phyloP scores from a whole-genome alignment of 2,329 filamentous ascomycete species.

The Exophiala sp. region DNA sequence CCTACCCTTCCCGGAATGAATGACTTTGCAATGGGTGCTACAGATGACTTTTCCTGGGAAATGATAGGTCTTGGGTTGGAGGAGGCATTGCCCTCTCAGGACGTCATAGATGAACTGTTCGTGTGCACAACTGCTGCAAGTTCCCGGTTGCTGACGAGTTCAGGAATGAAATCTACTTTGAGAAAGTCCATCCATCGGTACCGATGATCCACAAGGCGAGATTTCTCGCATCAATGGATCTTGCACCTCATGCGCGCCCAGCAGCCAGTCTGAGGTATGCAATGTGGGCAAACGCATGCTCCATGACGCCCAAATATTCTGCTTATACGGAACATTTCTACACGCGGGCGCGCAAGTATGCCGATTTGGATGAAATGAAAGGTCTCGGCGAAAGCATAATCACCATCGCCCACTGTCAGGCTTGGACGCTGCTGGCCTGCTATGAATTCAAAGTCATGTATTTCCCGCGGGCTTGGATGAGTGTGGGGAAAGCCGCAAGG shows the following conservation, averaged over 20 bases:
- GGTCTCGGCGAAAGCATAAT: slow-evolving; percentile 87
- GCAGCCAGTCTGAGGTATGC: slow-evolving; percentile 85
- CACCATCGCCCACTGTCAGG: slow-evolving; percentile 77
- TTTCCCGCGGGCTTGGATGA: slow-evolving; percentile 93
- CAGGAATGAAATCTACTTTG: slow-evolving; percentile 80
- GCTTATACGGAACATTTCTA: slow-evolving; percentile 85
- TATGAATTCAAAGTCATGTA: slow-evolving; percentile 99
- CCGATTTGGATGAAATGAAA: slow-evolving; percentile 83
- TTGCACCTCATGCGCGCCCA: slow-evolving; percentile 78
- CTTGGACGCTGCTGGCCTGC: slow-evolving; percentile 68
- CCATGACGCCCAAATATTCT: slow-evolving; percentile 72
- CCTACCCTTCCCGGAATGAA: slow-evolving; percentile 17
- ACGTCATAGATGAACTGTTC: slow-evolving; percentile 80
- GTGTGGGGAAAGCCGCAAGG: slow-evolving; percentile 72
- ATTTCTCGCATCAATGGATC: slow-evolving; percentile 81
- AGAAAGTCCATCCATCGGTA: slow-evolving; percentile 77
- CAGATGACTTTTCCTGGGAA: slow-evolving; percentile 66
- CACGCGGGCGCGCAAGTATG: slow-evolving; percentile 78
- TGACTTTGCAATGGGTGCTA: slow-evolving; percentile 28
- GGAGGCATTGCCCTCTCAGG: slow-evolving; percentile 70
- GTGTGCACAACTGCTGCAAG: slow-evolving; percentile 19
- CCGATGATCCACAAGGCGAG: slow-evolving; percentile 87
- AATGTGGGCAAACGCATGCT: slow-evolving; percentile 92
- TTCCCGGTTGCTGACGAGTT: slow-evolving; percentile 8
- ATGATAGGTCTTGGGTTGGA: slow-evolving; percentile 75